phyloP scores from a whole-genome alignment of 805 yeast genomes.

The Candida alai region DNA sequence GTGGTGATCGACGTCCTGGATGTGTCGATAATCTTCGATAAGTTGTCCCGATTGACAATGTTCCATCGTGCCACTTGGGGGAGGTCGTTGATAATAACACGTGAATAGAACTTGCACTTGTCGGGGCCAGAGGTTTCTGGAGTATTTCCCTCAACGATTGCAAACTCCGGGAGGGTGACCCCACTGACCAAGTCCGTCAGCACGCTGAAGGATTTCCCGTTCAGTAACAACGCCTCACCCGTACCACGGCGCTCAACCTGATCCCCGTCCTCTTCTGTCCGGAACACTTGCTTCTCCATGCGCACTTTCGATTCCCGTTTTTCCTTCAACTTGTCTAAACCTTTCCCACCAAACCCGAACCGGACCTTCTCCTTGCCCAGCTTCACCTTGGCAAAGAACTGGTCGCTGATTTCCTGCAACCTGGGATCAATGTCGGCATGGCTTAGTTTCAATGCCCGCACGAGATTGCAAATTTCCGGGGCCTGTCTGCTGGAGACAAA shows the following conservation, averaged over 20 bases:
- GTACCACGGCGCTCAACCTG: background rate
- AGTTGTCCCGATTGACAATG: constrained; percentile 63
- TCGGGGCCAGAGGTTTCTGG: constrained; percentile 57
- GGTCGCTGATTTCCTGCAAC: constrained; percentile 46
- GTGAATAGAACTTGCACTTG: constrained; percentile 54
- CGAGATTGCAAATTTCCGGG: constrained; percentile 62
- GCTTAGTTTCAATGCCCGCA: constrained; percentile 61
- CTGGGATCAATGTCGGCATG: constrained; percentile 49
- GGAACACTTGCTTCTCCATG: constrained; percentile 42
- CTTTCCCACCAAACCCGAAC: constrained; percentile 92
- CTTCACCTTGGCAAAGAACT: constrained; percentile 58
- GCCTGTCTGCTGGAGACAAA: constrained; percentile 62
- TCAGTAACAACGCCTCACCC: background rate
- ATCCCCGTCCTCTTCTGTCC: constrained; percentile 16
- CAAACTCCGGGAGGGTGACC: constrained; percentile 37
- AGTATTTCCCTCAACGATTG: constrained; percentile 48
- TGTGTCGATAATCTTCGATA: constrained; percentile 61
- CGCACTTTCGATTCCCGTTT: constrained; percentile 48
- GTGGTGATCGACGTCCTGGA: constrained; percentile 76
- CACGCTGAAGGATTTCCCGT: background rate
- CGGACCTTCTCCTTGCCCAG: constrained; percentile 60
- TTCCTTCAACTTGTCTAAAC: constrained; percentile 73
- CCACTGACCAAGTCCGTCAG: background rate
- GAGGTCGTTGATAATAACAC: constrained; percentile 75
- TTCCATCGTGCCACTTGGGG: constrained; percentile 80